A percentile compares a stretch with the other conserved stretches of the same genome.
Evolutionary conservation across 2,329 filamentous ascomycete species (phyloP).

Genomic region (Dactylellina leptospora): DNA sequence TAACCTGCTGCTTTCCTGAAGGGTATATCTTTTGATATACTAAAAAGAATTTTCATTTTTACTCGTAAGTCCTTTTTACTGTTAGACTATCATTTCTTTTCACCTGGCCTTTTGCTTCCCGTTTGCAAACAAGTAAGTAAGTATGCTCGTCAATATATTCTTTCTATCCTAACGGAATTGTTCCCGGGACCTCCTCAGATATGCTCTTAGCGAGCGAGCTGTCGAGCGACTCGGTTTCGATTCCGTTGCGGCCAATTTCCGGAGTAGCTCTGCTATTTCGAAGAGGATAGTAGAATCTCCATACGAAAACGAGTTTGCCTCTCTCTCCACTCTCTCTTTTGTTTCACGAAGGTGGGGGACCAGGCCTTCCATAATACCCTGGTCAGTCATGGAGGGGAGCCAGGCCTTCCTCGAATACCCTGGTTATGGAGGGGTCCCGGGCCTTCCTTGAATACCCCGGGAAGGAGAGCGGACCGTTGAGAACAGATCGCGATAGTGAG

Average conservation of each 20-base stretch:
- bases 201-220: conserved; percentile 8
- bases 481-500: too few relatives aligned
- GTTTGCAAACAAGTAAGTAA: conserved; percentile 1
- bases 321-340: background rate
- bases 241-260: background rate
- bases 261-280: background rate
- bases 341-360: conserved; percentile 20
- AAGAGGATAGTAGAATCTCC: background rate
- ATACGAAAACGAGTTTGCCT: background rate
- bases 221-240: background rate
- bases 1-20: background rate
- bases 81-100: background rate
- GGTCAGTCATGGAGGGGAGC: conserved; percentile 8
- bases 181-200: background rate
- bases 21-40: conserved; percentile 1
- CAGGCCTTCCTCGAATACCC: too few relatives aligned
- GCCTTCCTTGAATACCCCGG: too few relatives aligned
- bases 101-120: background rate
- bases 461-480: too few relatives aligned
- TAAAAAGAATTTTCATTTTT: background rate
- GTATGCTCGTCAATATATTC: background rate
- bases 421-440: too few relatives aligned
- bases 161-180: background rate
- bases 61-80: conserved; percentile 14
- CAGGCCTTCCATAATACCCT: conserved; percentile 23